Base-by-base conservation (phyloP, 2,329 filamentous ascomycete species). In the Paraconiothyrium sp. region DNA sequence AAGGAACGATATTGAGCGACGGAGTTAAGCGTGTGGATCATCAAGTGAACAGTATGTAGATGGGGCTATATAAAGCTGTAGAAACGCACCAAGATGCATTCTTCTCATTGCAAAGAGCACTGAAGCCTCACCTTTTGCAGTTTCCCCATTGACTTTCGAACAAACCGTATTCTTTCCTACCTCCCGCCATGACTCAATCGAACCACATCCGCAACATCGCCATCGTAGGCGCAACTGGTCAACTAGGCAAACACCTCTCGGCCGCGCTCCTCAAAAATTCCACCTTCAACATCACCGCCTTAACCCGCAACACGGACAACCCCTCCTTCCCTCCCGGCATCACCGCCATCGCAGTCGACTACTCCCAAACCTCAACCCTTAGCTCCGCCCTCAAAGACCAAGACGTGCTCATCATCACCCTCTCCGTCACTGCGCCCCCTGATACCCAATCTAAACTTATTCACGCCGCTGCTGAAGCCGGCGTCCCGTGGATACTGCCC, bases 321-420 rank as follows among this genome's bases (percentile, higher is more conserved):
- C 75, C 68, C 62, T 76, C 64, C 0, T 73, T 84, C 8, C 82
- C 82, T 6, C 64, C 71, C 0, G 81, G 75, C 20, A 73, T 83
- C 57, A 70, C 72, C 10, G 68, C 80, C 49, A 77, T 73, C 24
- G 70, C 71, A 20, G 78, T 76, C 67, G 64, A 79, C 74, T 75
- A 77, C 64, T 13, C 86, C 85, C 35, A 65, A 35, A 60, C 59
- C 65, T 39, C 59, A 32, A 16, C 69, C 6, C 57, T 82, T 27
- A 68, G 76, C n/a, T 56, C 66, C 51, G 77, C 77, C 11, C 73
- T 82, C 2, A 66, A 67, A 44, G 76, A 73, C 56, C 76, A 80
- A 54, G 72, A 82, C 39, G 73, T 71, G 37, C 74, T 82, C 47
- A 68, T 81, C 65, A 80, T 82, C 61, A 81, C 79, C n/a, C 64